Percentiles rank a stretch among this genome's conserved stretches.
phyloP scores from a whole-genome alignment of 139 green algal species.

The Closterium sp. region DNA sequence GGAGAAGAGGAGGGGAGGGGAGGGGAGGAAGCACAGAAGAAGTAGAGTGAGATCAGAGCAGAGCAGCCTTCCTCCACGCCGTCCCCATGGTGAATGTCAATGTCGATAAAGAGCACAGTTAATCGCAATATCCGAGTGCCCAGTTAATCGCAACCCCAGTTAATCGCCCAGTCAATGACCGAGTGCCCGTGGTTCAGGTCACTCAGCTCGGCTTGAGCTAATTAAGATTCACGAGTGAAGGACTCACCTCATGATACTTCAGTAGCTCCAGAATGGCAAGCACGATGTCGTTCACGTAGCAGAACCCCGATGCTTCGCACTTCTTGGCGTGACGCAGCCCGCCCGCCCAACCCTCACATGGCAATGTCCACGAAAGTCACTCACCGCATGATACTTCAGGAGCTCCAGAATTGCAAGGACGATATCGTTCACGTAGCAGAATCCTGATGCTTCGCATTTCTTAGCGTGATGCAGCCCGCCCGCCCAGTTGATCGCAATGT shows the following conservation, averaged over 20 bases:
- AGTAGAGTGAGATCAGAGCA: too few relatives aligned
- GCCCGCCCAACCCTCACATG: slow-evolving; percentile 92
- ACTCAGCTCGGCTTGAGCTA: too few relatives aligned
- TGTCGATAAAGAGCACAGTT: too few relatives aligned
- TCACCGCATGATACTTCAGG: slow-evolving; percentile 52
- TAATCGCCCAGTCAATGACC: too few relatives aligned
- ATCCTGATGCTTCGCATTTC: slow-evolving; percentile 76
- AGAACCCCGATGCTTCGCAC: slow-evolving; percentile 78
- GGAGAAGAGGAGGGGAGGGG: too few relatives aligned
- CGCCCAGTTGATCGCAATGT: slow-evolving; percentile 95
- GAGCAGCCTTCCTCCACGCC: too few relatives aligned
- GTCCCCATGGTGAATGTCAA: too few relatives aligned
- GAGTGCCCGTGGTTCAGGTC: too few relatives aligned
- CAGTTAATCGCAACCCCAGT: too few relatives aligned
- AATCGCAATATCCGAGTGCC: too few relatives aligned
- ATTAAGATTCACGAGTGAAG: too few relatives aligned
- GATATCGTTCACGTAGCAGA: slow-evolving; percentile 99
- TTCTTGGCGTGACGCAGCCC: slow-evolving; percentile 98
- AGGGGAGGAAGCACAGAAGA: too few relatives aligned
- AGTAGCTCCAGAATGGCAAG: slow-evolving; percentile 85
- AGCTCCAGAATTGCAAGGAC: slow-evolving; percentile 91
- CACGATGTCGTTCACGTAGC: slow-evolving; percentile 98
- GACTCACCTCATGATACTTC: slow-evolving; percentile 39
- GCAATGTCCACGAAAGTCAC: slow-evolving; percentile 70
- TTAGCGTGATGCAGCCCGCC: slow-evolving; percentile 96